Base-by-base conservation (phyloP, 2,329 filamentous ascomycete genomes). In the Aspergillus ibericus region DNA sequence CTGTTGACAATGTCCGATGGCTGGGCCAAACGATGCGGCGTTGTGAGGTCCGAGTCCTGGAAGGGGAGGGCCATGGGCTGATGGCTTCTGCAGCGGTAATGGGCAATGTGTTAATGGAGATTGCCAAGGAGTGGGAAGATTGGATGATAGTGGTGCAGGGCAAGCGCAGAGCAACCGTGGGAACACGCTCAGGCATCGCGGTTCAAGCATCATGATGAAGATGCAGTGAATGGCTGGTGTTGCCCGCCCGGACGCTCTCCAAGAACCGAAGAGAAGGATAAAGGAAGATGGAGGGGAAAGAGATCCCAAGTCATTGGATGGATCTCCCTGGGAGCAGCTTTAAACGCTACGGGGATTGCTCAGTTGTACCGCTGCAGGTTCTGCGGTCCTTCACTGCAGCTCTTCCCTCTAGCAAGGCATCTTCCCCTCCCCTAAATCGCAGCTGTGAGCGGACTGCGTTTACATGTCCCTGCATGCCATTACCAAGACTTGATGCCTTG, bases 51-150 rank as follows among this genome's bases (percentile, higher is more conserved):
- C 83, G 93, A 5, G 87, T 98, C 5, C 81, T 99, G 3, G 90
- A 96, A 65, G 92, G 91, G 5, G 93, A 99, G 74, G 92, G 93
- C 3, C 95, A 99, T 71, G 93, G 95, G 0, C 80, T 99, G 22
- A 99, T 99, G 95, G 95, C 95, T 0, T 96, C 89, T 65, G 93
- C 95, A 0, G 81, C 82, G 13, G 93, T 98, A 46, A 99, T 99
- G 95, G 91, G 92, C 44, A 87, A 88, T 18, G 90, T 98, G n/a
- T 79, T 99, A 35, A 93, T 92, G 75, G 95, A 99, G 78, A 96
- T 99, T 69, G 90, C 91, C 53, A 88, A 88, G 65, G 95, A 98
- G 74, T 98, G 93, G 93, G 90, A 93, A 65, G 91, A 93, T 68
- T 93, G 90, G 90, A 87, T 85, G 69, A 83, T 85, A 46, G 83